phyloP scores from a whole-genome alignment of 441 rosid genomes.

The Rhodomyrtus psidioides region DNA sequence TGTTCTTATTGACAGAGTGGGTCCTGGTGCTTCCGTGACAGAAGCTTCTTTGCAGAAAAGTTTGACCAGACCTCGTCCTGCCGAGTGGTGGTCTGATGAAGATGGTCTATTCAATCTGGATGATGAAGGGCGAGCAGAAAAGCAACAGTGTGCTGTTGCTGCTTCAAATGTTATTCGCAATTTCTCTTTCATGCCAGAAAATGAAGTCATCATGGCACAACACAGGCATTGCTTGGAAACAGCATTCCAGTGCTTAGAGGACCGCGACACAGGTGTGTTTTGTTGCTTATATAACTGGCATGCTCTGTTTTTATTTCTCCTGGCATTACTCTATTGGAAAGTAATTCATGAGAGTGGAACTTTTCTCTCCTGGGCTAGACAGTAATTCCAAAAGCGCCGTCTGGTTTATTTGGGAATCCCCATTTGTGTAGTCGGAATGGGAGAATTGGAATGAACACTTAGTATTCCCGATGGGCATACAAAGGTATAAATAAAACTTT shows the following conservation, averaged over 20 bases:
- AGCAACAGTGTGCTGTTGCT: constrained; percentile 82
- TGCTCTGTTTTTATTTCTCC: neutral
- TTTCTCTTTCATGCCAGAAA: constrained; percentile 97
- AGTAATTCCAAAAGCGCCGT: neutral
- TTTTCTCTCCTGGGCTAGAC: neutral
- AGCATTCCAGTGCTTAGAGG: constrained; percentile 84
- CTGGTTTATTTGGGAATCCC: neutral
- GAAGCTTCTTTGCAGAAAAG: constrained; percentile 43
- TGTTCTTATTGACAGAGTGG: constrained; percentile 31
- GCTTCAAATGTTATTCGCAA: constrained; percentile 89
- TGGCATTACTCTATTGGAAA: neutral
- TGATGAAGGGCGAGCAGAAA: constrained; percentile 84
- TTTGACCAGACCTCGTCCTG: constrained; percentile 35
- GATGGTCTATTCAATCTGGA: constrained; percentile 86
- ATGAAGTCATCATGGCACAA: constrained; percentile 86
- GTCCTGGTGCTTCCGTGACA: constrained; percentile 28
- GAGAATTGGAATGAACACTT: neutral
- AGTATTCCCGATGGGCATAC: neutral
- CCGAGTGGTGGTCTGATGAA: constrained; percentile 86
- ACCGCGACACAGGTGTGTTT: constrained; percentile 48
- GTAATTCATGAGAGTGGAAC: neutral
- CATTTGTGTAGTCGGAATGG: neutral
- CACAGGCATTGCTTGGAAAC: constrained; percentile 97
- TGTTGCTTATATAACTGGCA: neutral
- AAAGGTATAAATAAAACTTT: neutral